Base-by-base conservation (phyloP, 352 stramenopile species). In the Phytophthora sansomeana region DNA sequence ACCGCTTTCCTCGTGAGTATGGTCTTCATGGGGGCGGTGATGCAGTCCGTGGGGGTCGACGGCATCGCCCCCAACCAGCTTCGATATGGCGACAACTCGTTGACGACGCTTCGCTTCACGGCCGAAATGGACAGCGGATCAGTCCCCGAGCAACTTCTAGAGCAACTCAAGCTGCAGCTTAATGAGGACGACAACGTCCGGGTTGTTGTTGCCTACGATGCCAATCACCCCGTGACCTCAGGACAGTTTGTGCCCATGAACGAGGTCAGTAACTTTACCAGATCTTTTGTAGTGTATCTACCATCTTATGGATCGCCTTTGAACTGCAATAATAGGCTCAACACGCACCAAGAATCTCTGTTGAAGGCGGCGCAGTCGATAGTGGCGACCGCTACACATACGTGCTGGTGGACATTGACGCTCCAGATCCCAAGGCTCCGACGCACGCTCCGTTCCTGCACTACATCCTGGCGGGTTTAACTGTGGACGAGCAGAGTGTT, bases 401-500 rank as follows among this genome's bases (percentile, higher is more conserved):
- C 57, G 56, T 93, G 19, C 75, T 93, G 11, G 57, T 93, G 29
- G 85, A 93, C 55, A 86, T 93, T 26, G 83, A 91, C 61, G 85
- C 85, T 10, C 85, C 85, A 2, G 62, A 82, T 39, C 85, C 85
- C 8, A 53, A 64, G 14, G 63, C 77, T 1, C 81, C 85, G 11
- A 74, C 71, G 1, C 83, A 93, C 58, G 65, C 84, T 41, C 84
- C 84, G 35, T 93, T 90, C 60, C 60, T 93, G 42, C 84, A 93
- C 67, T 87, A 84, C 57, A 89, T 91, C 38, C 61, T 89, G 21
- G 62, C 72, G 10, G 71, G 78, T 28, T 60, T 73, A 24, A 19
- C 35, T 60, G 38, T 42, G 14, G 32, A 43, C 26, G 39, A 44
- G 9, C 38, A 63, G 54, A 39, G 14, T 42, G 19, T 30, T 33